phyloP scores from a whole-genome alignment of 1,139 yeast species.

The Taphrina communis region DNA sequence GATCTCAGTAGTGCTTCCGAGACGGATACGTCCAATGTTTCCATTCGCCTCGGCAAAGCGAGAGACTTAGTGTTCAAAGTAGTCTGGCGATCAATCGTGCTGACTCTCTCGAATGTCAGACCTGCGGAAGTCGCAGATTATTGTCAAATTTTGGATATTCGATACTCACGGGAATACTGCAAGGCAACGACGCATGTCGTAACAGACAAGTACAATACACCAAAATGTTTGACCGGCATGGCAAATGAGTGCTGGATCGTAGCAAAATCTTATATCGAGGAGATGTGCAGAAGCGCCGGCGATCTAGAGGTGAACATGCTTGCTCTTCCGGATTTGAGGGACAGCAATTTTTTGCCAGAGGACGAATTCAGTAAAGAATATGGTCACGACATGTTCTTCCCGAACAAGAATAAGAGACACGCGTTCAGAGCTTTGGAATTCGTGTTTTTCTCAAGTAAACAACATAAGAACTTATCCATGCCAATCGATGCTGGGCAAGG shows the following conservation, averaged over 20 bases:
- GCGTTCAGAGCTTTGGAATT: constrained; percentile 31
- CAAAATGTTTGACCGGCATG: constrained; percentile 36
- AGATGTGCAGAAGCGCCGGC: constrained; percentile 5
- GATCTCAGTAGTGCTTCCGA: neutral
- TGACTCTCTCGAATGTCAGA: constrained; percentile 29
- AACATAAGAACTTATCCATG: constrained; percentile 18
- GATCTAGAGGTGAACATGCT: constrained; percentile 7
- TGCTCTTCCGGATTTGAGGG: constrained; percentile 26
- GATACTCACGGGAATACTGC: constrained; percentile 15
- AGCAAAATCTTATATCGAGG: constrained; percentile 22
- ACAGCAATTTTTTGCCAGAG: constrained; percentile 7
- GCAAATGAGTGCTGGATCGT: constrained; percentile 26
- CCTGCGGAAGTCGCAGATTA: constrained; percentile 14
- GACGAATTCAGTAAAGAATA: constrained; percentile 15
- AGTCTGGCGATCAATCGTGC: constrained; percentile 29
- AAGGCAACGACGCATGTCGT: constrained; percentile 37
- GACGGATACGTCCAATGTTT: constrained; percentile 1
- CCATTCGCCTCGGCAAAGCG: constrained; percentile 6
- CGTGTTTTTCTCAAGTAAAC: constrained; percentile 26
- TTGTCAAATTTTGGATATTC: constrained; percentile 29
- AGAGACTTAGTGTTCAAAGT: constrained; percentile 10
- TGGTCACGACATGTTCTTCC: constrained; percentile 20
- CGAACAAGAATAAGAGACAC: neutral
- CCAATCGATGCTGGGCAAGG: constrained; percentile 34
- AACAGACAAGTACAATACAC: constrained; percentile 31